phyloP scores from a whole-genome alignment of 768 basidiomycete genomes.

The Mrakia hoshinonis region DNA sequence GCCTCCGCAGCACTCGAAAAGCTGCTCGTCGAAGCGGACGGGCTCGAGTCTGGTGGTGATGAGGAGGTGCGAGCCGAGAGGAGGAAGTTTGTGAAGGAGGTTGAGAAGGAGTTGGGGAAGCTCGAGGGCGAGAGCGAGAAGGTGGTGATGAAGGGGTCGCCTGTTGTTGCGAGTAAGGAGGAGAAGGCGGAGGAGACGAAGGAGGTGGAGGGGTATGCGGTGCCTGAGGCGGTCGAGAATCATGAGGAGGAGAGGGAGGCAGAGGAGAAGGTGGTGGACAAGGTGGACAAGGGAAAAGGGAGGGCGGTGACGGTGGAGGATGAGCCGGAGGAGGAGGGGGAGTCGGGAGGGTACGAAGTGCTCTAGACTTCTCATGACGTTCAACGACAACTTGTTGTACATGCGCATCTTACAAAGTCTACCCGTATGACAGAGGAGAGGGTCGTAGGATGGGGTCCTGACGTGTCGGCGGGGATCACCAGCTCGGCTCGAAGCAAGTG shows the following conservation, averaged over 20 bases:
- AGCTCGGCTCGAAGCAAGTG: too few relatives aligned
- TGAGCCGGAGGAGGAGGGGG: neutral
- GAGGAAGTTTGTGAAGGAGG: neutral
- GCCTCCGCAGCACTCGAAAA: neutral
- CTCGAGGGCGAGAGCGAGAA: neutral
- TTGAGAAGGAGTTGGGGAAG: slow-evolving; percentile 3
- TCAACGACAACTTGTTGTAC: neutral
- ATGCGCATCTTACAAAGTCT: too few relatives aligned
- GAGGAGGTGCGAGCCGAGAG: neutral
- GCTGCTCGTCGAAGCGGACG: slow-evolving; percentile 4
- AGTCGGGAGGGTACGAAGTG: neutral
- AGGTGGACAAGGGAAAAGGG: neutral
- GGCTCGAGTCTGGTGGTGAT: slow-evolving; percentile 4
- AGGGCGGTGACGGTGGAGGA: neutral
- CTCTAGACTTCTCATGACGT: neutral
- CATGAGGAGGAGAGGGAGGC: neutral
- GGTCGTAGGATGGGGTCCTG: too few relatives aligned
- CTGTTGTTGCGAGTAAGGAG: too few relatives aligned
- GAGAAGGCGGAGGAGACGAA: neutral
- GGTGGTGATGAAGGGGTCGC: neutral
- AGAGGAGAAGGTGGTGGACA: neutral
- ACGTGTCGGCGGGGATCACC: too few relatives aligned
- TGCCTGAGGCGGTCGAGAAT: neutral
- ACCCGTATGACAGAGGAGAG: too few relatives aligned
- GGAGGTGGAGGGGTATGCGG: neutral